Percentiles rank a stretch among this genome's conserved stretches.
Evolutionary conservation across 1,284 basidiomycete genomes (phyloP).

Genomic region (Ceratobasidium sp.): DNA sequence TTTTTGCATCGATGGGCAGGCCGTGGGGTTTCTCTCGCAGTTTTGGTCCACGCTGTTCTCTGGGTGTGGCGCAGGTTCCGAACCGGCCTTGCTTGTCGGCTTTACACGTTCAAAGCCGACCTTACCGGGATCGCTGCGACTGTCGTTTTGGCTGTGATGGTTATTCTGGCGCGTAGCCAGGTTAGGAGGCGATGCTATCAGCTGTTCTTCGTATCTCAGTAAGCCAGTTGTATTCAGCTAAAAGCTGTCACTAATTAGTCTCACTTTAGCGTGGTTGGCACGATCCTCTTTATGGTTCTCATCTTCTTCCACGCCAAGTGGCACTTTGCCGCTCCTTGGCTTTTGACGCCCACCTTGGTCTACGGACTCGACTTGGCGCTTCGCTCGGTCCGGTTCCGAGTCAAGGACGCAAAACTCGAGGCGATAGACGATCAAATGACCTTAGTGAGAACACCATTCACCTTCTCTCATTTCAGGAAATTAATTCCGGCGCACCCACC

Average conservation of each 20-base stretch:
- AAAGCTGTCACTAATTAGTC: conserved; percentile 48
- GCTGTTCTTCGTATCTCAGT: conserved; percentile 65
- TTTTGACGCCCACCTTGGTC: conserved; percentile 79
- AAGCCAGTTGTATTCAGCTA: conserved; percentile 54
- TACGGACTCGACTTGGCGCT: conserved; percentile 78
- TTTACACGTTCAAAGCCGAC: conserved; percentile 73
- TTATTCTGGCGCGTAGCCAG: conserved; percentile 61
- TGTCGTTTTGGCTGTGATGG: conserved; percentile 65
- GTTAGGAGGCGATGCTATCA: conserved; percentile 62
- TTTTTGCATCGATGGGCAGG: conserved; percentile 82
- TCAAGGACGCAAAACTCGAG: conserved; percentile 77
- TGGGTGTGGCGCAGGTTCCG: conserved; percentile 75
- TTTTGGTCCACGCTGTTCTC: conserved; percentile 70
- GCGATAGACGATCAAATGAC: conserved; percentile 74
- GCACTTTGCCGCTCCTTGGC: conserved; percentile 78
- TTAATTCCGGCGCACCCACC: neutral
- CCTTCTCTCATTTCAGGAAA: neutral
- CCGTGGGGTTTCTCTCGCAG: conserved; percentile 70
- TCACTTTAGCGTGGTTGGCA: conserved; percentile 58
- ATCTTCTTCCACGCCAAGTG: conserved; percentile 77
- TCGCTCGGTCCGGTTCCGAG: conserved; percentile 71
- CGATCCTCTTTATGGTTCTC: conserved; percentile 78
- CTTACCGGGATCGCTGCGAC: conserved; percentile 72
- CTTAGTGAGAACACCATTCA: conserved; percentile 59
- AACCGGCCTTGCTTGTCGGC: conserved; percentile 58